A percentile compares a stretch with the other conserved stretches of the same genome.
These are phyloP conservation scores for Aspergillus arachidicola DNA, from an alignment of 2,329 filamentous ascomycete genomes.

Conservation along the genomic window DNA sequence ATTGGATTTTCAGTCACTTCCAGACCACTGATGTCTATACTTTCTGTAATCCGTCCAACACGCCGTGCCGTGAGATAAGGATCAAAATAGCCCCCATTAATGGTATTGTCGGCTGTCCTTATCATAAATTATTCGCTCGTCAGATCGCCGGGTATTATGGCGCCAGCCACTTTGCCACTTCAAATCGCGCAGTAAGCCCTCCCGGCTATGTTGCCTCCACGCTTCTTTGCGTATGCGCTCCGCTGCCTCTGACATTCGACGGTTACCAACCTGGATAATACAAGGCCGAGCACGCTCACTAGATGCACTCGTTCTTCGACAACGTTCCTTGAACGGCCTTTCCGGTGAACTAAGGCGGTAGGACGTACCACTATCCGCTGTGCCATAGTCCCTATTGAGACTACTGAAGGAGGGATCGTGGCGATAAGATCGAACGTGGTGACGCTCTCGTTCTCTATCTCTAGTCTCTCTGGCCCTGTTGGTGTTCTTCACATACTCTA, in stretches of 20 bases:
- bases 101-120: neutral
- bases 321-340: neutral
- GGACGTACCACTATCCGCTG: neutral
- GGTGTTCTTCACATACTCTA: conserved; percentile 17
- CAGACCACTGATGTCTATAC: neutral
- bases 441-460: conserved; percentile 4
- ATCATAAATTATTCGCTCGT: conserved; percentile 1
- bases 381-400: neutral
- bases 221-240: conserved; percentile 22
- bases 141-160: conserved; percentile 10
- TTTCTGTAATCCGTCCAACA: neutral
- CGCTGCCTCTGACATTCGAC: conserved; percentile 22
- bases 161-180: conserved; percentile 8
- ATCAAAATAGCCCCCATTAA: neutral
- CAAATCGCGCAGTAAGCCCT: conserved; percentile 10
- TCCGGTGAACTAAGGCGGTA: neutral
- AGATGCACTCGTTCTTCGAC: neutral
- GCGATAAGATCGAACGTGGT: neutral
- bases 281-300: conserved; percentile 15
- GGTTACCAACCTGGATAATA: conserved; percentile 31
- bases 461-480: conserved; percentile 4
- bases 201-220: conserved; percentile 15
- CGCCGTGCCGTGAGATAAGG: neutral
- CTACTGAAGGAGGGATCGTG: neutral
- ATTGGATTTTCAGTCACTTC: neutral